These are phyloP conservation scores for Sindora glabra DNA, from an alignment of 306 rosid species.

Conservation along the genomic window DNA sequence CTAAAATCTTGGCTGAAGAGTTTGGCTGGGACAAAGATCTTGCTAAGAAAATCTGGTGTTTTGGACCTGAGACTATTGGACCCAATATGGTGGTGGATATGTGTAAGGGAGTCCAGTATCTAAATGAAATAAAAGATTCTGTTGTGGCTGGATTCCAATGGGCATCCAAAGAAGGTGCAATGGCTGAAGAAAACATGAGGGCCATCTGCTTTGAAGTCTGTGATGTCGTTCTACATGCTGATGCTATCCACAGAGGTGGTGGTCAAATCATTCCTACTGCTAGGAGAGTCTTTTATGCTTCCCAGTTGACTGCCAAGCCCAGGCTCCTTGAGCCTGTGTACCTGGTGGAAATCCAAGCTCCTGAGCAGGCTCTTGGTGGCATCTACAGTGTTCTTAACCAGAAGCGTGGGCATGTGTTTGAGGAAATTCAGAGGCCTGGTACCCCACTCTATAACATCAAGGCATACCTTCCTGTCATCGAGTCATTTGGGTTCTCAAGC, in stretches of 20 bases:
- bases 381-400: slow-evolving; percentile 43
- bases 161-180: slow-evolving; percentile 48
- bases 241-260: slow-evolving; percentile 45
- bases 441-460: slow-evolving; percentile 39
- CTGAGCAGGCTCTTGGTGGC: slow-evolving; percentile 38
- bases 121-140: slow-evolving; percentile 42
- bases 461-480: slow-evolving; percentile 34
- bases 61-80: slow-evolving; percentile 42
- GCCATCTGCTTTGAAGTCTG: slow-evolving; percentile 40
- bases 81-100: slow-evolving; percentile 52
- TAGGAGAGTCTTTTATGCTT: slow-evolving; percentile 36
- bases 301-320: slow-evolving; percentile 40
- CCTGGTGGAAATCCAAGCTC: slow-evolving; percentile 45
- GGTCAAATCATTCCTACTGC: slow-evolving; percentile 47
- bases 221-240: slow-evolving; percentile 42
- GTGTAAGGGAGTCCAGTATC: slow-evolving; percentile 49
- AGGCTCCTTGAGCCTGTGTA: slow-evolving; percentile 43
- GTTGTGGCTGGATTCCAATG: slow-evolving; percentile 44
- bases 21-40: slow-evolving; percentile 49
- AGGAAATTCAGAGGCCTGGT: slow-evolving; percentile 40
- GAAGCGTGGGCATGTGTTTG: slow-evolving; percentile 37
- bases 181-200: slow-evolving; percentile 44
- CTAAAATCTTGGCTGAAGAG: slow-evolving; percentile 34
- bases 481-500: slow-evolving; percentile 42
- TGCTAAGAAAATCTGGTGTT: slow-evolving; percentile 51